Conservation (phyloP, 768 basidiomycete species). For the Leccinellum albellum region DNA sequence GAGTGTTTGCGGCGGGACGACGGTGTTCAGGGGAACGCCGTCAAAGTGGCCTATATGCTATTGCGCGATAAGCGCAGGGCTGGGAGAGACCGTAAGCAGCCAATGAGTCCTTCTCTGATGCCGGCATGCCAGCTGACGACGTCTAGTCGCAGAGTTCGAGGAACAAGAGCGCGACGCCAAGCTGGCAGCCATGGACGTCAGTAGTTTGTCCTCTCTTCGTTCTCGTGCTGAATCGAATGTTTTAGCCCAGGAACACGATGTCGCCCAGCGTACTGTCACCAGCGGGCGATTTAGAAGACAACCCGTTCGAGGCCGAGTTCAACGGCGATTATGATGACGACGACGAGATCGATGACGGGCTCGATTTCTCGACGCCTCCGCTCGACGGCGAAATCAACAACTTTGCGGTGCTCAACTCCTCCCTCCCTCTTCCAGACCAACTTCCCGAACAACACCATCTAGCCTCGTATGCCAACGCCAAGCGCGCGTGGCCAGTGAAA, state of each 20-base stretch:
- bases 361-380: conserved; percentile 45
- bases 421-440: conserved; percentile 69
- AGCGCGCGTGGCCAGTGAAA: conserved; percentile 44
- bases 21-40: conserved; percentile 82
- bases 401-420: conserved; percentile 88
- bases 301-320: conserved; percentile 81
- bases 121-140: conserved; percentile 12
- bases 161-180: conserved; percentile 85
- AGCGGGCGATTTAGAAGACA: conserved; percentile 60
- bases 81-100: conserved; percentile 74
- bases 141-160: conserved; percentile 67
- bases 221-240: neutral
- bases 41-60: conserved; percentile 96
- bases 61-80: conserved; percentile 83
- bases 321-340: conserved; percentile 41
- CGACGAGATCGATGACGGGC: conserved; percentile 56
- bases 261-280: conserved; percentile 70
- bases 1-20: conserved; percentile 79
- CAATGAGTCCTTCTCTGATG: neutral
- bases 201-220: conserved; percentile 27
- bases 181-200: conserved; percentile 74
- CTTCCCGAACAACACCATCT: conserved; percentile 67
- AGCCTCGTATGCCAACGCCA: conserved; percentile 58
- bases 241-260: conserved; percentile 63
- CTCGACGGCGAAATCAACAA: conserved; percentile 45